Evolutionary conservation across 116 monocot genomes (phyloP), one percentile per base, ranked within the genome.

Genomic region (Phalaenopsis hybrid): DNA sequence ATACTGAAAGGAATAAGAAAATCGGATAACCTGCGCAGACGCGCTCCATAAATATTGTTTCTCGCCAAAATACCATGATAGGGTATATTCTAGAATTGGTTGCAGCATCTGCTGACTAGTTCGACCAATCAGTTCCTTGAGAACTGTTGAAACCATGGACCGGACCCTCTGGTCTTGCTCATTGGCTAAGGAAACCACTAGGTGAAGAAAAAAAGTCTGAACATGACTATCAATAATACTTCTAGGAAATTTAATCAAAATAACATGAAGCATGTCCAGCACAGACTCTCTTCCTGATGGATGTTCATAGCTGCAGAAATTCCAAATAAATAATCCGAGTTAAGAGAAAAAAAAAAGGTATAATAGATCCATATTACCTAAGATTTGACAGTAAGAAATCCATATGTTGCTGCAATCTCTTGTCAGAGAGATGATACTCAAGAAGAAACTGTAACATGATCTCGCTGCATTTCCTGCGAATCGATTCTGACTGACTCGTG

Each of bases 221-320:
- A 87, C 91, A 76, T 98, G 90, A 57, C 31, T 86, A 83, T 98
- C 93, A 57, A 98, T 67, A 82, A 89, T 75, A 77, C 85, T 87
- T 75, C 85, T 81, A 20, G 98, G 93, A 86, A 90, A 98, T 86
- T 93, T 98, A 37, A 90, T 80, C 45, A 94, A 43, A 63, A 98
- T 85, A 59, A 84, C 87, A 85, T 92, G 88, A 63, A 98, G 85
- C 95, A 98, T 94, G 79, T 98, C 95, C 84, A 98, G 93, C 79
- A 90, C 97, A 78, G 95, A 84, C 91, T 93, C 95, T 88, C 93
- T 91, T 80, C 97, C 97, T 28, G 95, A 93, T 21, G 93, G 61
- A 88, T 98, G 97, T 83, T 93, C 95, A 89, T 98, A 98, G 43
- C 94, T 94, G 89, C 44, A 87, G 67, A 78, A 83, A 46, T 50